Conservation (phyloP, 176 grass and related monocot species). For the Saccharum officinarum region DNA sequence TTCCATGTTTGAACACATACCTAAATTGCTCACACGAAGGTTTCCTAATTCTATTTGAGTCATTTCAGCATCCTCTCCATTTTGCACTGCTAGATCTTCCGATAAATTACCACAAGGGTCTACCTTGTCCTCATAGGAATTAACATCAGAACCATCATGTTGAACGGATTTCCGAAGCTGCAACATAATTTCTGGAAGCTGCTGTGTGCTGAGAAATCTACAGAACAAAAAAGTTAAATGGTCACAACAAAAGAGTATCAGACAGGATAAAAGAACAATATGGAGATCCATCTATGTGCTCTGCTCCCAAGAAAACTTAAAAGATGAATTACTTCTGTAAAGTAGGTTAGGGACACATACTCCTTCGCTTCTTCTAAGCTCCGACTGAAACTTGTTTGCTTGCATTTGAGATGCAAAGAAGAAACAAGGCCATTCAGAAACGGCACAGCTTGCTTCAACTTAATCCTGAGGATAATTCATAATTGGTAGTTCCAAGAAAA, state of each 20-base stretch:
- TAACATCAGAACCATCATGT: conserved; percentile 49
- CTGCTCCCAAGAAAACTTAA: background rate
- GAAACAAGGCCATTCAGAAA: conserved; percentile 93
- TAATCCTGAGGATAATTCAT: conserved; percentile 72
- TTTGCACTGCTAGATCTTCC: conserved; percentile 45
- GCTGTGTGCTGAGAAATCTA: conserved; percentile 84
- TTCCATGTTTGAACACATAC: conserved; percentile 46
- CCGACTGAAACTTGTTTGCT: conserved; percentile 76
- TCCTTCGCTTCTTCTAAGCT: conserved; percentile 98
- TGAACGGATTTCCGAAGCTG: conserved; percentile 63
- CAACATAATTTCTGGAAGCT: conserved; percentile 89
- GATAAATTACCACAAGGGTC: conserved; percentile 66
- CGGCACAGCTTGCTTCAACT: conserved; percentile 71
- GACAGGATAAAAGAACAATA: conserved; percentile 20
- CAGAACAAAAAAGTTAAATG: conserved; percentile 22
- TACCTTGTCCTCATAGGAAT: conserved; percentile 45
- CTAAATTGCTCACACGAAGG: conserved; percentile 88
- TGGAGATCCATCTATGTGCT: background rate
- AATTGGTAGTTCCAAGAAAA: conserved; percentile 34
- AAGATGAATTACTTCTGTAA: conserved; percentile 6
- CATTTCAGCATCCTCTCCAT: conserved; percentile 54
- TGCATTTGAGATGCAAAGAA: conserved; percentile 96
- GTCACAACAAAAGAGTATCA: conserved; percentile 12
- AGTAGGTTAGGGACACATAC: conserved; percentile 48
- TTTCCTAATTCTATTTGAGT: conserved; percentile 80